Base-by-base conservation (phyloP, 2,329 filamentous ascomycete species). In the Pestalotiopsis sp. region DNA sequence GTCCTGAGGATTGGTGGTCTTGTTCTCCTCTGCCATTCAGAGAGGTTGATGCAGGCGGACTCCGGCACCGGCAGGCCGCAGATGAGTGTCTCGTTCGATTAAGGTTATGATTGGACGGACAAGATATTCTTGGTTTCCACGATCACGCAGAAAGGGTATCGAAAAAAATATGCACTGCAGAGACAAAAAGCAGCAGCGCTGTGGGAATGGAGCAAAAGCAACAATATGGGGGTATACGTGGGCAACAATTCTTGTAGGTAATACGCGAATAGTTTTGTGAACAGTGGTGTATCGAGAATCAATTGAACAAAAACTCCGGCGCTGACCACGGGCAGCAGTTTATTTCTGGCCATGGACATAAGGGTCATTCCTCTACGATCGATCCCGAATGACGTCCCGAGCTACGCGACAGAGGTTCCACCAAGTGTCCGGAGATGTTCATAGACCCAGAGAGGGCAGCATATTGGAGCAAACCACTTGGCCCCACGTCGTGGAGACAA, bases 191-290 rank as follows among this genome's bases (percentile, higher is more conserved):
- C 45, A 58, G 31, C 52, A 60, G 59, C 59, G 45, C n/a, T 36
- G 31, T 25, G n/a, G 11, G 17, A 23, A 39, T 55, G 60, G 20
- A 38, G n/a, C 45, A 38, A 25, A 64, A 59, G 23, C 59, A 13
- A 52, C 9, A 67, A 65, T 67, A 68, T 68, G 65, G 71, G 70
- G 71, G 73, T 74, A 67, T 69, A 70, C 73, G 73, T 74, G 64
- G 41, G 69, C 69, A 69, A 69, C 69, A 67, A 62, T 27, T 39
- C 27, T 36, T 68, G 45, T 36, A 36, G 31, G 31, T 9, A 36
- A 9, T 36, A 36, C 31, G 31, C 7, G 31, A 36, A 36, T 7
- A 36, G 31, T 36, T 67, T 69, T 65, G 69, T 69, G 69, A 68
- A 57, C 65, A 23, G 61, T 64, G 61, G 58, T 38, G 67, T 64